A percentile compares a stretch with the other conserved stretches of the same genome.
These are phyloP conservation scores for Pestalotiopsis fici DNA, from an alignment of 2,329 filamentous ascomycete genomes.

Conservation along the genomic window DNA sequence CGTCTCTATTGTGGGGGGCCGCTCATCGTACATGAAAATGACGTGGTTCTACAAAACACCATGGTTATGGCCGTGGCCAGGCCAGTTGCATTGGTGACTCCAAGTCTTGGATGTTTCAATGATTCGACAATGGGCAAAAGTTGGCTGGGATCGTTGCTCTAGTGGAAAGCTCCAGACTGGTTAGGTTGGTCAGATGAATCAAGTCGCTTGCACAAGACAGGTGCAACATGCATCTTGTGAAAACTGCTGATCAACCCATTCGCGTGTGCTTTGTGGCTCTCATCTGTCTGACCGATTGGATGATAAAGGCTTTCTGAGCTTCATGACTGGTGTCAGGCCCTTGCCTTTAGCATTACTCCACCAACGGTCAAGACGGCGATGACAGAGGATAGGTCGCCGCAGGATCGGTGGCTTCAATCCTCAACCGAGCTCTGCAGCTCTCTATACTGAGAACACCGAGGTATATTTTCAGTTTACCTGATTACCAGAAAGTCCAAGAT, in stretches of 20 bases:
- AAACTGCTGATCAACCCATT: too few species aligned
- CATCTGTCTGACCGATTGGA: neutral
- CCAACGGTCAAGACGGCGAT: neutral
- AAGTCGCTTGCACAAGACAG: neutral
- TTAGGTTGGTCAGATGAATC: neutral
- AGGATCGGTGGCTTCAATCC: neutral
- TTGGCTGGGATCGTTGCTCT: too few species aligned
- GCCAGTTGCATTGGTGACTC: too few species aligned
- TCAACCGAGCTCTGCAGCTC: neutral
- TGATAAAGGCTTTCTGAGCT: neutral
- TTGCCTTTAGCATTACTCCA: neutral
- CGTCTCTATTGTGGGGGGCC: too few species aligned
- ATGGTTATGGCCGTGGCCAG: too few species aligned
- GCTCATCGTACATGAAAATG: too few species aligned
- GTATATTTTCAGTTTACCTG: neutral
- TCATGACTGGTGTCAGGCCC: too few species aligned
- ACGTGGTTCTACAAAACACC: too few species aligned
- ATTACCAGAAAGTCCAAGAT: neutral
- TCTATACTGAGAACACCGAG: neutral
- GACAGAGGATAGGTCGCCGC: neutral
- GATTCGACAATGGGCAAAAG: too few species aligned
- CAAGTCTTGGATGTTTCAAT: too few species aligned
- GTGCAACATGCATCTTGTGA: neutral
- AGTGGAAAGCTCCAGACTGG: neutral
- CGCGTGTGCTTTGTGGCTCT: too few species aligned